Evolutionary conservation across 805 yeast genomes (phyloP).

Genomic region (Phaffomyces thermotolerans): DNA sequence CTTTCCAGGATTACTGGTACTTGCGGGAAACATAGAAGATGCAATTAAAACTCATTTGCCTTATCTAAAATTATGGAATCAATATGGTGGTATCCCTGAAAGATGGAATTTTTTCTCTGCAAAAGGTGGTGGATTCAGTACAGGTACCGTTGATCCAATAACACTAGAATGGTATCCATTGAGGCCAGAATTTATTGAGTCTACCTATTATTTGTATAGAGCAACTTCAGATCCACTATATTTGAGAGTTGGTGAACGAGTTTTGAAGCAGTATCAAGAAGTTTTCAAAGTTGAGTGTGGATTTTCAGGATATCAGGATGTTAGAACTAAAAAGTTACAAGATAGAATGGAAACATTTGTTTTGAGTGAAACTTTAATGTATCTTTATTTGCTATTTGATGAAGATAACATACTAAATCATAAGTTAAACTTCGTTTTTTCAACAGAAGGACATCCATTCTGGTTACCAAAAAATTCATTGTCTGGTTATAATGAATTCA

Average conservation of each 20-base stretch:
- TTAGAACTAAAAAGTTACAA: constrained; percentile 53
- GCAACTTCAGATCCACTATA: constrained; percentile 86
- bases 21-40: constrained; percentile 64
- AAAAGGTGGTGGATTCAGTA: background rate
- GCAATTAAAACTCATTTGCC: constrained; percentile 57
- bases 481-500: constrained; percentile 18
- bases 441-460: constrained; percentile 89
- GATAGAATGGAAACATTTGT: constrained; percentile 92
- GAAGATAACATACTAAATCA: constrained; percentile 49
- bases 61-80: constrained; percentile 71
- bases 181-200: constrained; percentile 87
- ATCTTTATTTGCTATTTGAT: constrained; percentile 74
- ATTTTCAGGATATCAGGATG: constrained; percentile 66
- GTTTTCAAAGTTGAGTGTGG: constrained; percentile 65
- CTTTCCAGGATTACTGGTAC: constrained; percentile 78
- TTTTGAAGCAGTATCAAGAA: constrained; percentile 47
- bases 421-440: constrained; percentile 39
- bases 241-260: constrained; percentile 62
- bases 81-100: constrained; percentile 79
- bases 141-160: constrained; percentile 29
- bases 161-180: constrained; percentile 86
- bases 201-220: constrained; percentile 73
- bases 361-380: constrained; percentile 79
- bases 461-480: constrained; percentile 48
- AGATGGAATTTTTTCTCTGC: constrained; percentile 53